These are phyloP conservation scores for Cymodocea nodosa DNA, from an alignment of 116 monocot genomes.

Conservation along the genomic window DNA sequence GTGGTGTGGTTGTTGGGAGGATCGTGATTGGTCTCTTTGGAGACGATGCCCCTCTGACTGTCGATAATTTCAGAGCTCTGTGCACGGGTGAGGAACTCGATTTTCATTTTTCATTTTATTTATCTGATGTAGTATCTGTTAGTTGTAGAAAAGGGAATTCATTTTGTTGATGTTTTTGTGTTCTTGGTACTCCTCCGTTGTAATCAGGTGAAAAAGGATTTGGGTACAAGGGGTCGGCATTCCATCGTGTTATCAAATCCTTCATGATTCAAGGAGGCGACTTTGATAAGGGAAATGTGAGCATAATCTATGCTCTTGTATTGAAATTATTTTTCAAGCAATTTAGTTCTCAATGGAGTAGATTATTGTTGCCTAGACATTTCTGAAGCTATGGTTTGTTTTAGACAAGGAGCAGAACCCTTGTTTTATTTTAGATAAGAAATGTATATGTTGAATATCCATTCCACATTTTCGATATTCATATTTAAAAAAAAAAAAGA, in stretches of 20 bases:
- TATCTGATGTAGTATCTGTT: background rate
- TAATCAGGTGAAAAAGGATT: slow-evolving; percentile 83
- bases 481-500: no score
- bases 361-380: no score
- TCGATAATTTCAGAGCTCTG: slow-evolving; percentile 22
- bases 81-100: slow-evolving; percentile 14
- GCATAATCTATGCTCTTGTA: slow-evolving; percentile 1
- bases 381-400: no score
- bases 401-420: no score
- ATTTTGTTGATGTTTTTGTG: background rate
- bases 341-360: background rate
- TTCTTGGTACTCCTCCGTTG: background rate
- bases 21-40: slow-evolving; percentile 27
- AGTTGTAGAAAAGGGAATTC: background rate
- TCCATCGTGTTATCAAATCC: slow-evolving; percentile 88
- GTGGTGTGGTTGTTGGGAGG: slow-evolving; percentile 10
- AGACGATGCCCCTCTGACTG: slow-evolving; percentile 23
- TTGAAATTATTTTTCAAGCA: background rate
- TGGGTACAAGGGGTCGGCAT: slow-evolving; percentile 79
- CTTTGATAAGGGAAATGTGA: slow-evolving; percentile 90
- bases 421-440: no score
- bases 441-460: no score
- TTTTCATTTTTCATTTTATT: background rate
- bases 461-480: no score
- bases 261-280: slow-evolving; percentile 99